Evolutionary conservation across 805 yeast species (phyloP).

Genomic region (Teunomyces gatunensis): DNA sequence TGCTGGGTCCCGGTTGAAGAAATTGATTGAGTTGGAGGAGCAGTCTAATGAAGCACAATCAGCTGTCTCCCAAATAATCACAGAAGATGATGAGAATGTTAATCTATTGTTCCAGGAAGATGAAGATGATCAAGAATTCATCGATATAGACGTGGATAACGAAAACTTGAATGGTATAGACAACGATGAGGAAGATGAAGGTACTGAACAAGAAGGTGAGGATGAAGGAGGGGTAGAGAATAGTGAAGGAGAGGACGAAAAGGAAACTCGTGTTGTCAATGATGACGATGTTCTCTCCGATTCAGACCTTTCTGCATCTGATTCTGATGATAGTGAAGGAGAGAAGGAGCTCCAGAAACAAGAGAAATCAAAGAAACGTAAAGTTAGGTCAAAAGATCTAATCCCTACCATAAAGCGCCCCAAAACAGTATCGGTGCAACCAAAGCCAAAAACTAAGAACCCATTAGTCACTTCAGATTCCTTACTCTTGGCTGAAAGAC

Average conservation of each 20-base stretch:
- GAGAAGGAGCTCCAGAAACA: constrained; percentile 57
- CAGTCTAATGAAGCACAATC: constrained; percentile 33
- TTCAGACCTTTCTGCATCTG: constrained; percentile 50
- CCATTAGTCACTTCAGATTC: constrained; percentile 43
- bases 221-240: constrained; percentile 18
- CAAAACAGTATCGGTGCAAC: constrained; percentile 14
- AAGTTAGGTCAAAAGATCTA: constrained; percentile 18
- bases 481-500: constrained; percentile 50
- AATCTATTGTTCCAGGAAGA: constrained; percentile 64
- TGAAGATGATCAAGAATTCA: constrained; percentile 28
- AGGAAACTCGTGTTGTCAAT: constrained; percentile 14
- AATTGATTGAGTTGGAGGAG: constrained; percentile 70
- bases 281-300: constrained; percentile 54
- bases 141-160: constrained; percentile 17
- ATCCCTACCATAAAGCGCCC: constrained; percentile 35
- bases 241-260: constrained; percentile 13
- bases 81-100: constrained; percentile 75
- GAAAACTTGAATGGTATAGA: constrained; percentile 13
- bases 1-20: constrained; percentile 83
- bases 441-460: constrained; percentile 29
- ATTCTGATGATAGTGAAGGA: constrained; percentile 65
- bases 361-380: constrained; percentile 35
- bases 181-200: constrained; percentile 54
- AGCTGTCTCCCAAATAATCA: constrained; percentile 20
- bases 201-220: constrained; percentile 19